A percentile compares a stretch with the other conserved stretches of the same genome.
These are phyloP conservation scores for Cordyceps tenuipes DNA, from an alignment of 2,329 filamentous ascomycete genomes.

Conservation along the genomic window DNA sequence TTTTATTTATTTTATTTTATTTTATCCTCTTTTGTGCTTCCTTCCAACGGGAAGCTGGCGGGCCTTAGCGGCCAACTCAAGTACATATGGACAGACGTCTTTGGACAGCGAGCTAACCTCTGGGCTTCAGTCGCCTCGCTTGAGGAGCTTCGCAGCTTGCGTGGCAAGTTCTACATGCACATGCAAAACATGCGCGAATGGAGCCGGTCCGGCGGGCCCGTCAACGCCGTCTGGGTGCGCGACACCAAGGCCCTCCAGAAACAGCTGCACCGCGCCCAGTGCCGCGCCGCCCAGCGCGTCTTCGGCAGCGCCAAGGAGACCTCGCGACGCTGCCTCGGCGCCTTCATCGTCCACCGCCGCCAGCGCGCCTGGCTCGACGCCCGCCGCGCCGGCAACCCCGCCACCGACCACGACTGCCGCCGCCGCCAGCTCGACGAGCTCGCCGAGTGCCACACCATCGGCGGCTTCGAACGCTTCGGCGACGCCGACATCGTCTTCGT, in stretches of 20 bases:
- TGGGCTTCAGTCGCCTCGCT: conserved; percentile 39
- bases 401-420: conserved; percentile 27
- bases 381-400: conserved; percentile 13
- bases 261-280: conserved; percentile 49
- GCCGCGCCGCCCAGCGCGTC: conserved; percentile 48
- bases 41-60: not conserved
- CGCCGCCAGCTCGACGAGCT: conserved; percentile 39
- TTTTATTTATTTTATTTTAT: too few relatives aligned
- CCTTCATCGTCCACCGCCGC: conserved; percentile 43
- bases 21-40: too few relatives aligned
- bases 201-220: conserved; percentile 44
- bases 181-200: conserved; percentile 45
- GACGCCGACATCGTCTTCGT: conserved; percentile 48
- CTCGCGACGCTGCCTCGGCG: conserved; percentile 44
- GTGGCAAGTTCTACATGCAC: conserved; percentile 38
- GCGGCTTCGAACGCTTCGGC: conserved; percentile 48
- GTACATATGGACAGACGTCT: too few relatives aligned
- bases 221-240: conserved; percentile 47
- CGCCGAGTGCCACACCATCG: conserved; percentile 41
- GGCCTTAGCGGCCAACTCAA: too few relatives aligned
- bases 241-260: conserved; percentile 41
- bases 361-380: conserved; percentile 30
- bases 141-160: conserved; percentile 39
- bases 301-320: conserved; percentile 43
- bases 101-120: not conserved